phyloP scores from a whole-genome alignment of 768 basidiomycete genomes.

The Hericium coralloides region DNA sequence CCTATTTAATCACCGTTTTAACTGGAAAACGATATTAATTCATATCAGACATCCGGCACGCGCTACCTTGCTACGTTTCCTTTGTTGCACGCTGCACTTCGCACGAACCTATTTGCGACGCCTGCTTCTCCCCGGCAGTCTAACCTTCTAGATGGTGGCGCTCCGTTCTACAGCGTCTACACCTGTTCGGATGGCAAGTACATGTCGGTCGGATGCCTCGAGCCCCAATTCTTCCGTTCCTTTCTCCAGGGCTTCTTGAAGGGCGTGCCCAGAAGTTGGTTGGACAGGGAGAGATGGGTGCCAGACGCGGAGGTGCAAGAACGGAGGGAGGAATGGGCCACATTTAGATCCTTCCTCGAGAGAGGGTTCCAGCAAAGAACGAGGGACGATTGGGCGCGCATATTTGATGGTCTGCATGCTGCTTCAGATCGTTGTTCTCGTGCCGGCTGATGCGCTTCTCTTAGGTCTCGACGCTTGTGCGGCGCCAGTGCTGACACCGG shows the following conservation, averaged over 20 bases:
- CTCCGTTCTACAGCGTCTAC: conserved; percentile 73
- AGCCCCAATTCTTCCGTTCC: conserved; percentile 58
- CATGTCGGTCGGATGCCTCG: conserved; percentile 73
- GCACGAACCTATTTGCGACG: conserved; percentile 20
- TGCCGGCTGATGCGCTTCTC: neutral
- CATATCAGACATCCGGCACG: conserved; percentile 60
- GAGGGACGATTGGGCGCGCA: conserved; percentile 58
- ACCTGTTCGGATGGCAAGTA: conserved; percentile 61
- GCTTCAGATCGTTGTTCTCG: neutral
- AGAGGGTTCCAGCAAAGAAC: conserved; percentile 52
- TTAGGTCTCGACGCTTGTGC: conserved; percentile 66
- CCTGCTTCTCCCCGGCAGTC: conserved; percentile 38
- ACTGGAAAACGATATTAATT: neutral
- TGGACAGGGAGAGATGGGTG: conserved; percentile 39
- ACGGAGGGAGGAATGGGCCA: conserved; percentile 46
- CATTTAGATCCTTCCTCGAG: conserved; percentile 45
- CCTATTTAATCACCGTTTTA: neutral
- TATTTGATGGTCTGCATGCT: conserved; percentile 50
- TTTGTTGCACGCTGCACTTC: conserved; percentile 36
- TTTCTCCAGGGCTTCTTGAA: conserved; percentile 50
- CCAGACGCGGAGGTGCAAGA: conserved; percentile 39
- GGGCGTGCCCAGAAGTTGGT: conserved; percentile 34
- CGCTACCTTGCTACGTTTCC: conserved; percentile 73
- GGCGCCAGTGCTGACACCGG: conserved; percentile 55
- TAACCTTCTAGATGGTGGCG: conserved; percentile 65